Conservation (phyloP, 2,329 filamentous ascomycete species). For the Pleochaeta shiraiana region DNA sequence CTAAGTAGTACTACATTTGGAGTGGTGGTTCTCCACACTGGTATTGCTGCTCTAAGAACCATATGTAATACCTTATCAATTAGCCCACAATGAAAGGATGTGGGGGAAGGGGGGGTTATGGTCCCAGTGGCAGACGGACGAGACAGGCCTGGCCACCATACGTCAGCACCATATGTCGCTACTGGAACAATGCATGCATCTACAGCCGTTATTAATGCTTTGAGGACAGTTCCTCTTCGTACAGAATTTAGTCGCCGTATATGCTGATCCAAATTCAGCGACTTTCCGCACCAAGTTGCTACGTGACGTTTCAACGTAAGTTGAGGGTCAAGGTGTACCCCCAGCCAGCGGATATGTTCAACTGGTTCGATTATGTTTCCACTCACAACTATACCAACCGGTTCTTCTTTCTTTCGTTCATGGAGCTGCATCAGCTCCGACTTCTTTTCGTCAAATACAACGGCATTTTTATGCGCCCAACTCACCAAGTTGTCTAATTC, state of each 20-base stretch:
- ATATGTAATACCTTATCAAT: neutral
- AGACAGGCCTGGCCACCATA: neutral
- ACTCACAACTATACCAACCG: neutral
- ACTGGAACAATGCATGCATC: neutral
- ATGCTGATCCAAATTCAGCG: neutral
- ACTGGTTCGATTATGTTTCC: neutral
- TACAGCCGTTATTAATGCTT: neutral
- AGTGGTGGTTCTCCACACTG: neutral
- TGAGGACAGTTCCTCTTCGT: neutral
- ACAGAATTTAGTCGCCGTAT: neutral
- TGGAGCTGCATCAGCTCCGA: neutral
- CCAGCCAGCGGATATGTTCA: neutral
- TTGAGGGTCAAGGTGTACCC: neutral
- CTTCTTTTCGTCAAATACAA: neutral
- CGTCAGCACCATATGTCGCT: neutral
- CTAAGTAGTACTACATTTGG: neutral
- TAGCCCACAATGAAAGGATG: neutral
- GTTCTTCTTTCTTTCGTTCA: neutral
- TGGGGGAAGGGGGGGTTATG: neutral
- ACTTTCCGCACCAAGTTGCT: neutral
- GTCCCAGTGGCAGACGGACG: neutral
- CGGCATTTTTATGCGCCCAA: neutral
- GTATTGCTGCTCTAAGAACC: neutral
- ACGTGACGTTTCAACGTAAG: neutral
- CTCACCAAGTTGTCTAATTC: neutral